phyloP scores from a whole-genome alignment of 176 grass and related monocot genomes.

The Lolium perenne region DNA sequence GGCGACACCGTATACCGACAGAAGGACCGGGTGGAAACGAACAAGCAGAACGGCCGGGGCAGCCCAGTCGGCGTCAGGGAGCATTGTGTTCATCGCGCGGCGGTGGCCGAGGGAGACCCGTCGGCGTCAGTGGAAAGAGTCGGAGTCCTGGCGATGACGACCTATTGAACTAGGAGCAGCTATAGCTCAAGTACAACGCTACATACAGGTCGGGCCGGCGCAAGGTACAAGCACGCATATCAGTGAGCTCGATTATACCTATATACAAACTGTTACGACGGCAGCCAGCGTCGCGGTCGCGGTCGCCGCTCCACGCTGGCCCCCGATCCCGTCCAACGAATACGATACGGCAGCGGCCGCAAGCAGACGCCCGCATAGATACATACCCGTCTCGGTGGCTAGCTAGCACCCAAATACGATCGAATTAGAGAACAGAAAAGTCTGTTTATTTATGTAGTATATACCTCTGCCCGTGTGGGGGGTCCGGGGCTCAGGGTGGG shows the following conservation, averaged over 20 bases:
- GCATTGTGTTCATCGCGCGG: conserved; percentile 39
- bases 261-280: neutral
- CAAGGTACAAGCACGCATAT: neutral
- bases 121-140: conserved; percentile 23
- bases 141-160: neutral
- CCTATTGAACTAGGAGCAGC: no score
- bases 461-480: neutral
- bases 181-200: neutral
- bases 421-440: neutral
- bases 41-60: neutral
- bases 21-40: neutral
- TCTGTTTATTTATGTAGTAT: neutral
- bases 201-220: neutral
- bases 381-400: neutral
- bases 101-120: conserved; percentile 34
- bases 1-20: neutral
- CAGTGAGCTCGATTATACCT: neutral
- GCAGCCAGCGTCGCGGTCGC: neutral
- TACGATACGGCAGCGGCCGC: conserved; percentile 25
- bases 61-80: neutral
- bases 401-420: neutral
- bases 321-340: neutral
- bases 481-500: neutral
- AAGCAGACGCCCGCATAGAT: conserved; percentile 1
- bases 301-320: conserved; percentile 6